These are phyloP conservation scores for Ogataea ramenticola DNA, from an alignment of 805 yeast species.

Conservation along the genomic window DNA sequence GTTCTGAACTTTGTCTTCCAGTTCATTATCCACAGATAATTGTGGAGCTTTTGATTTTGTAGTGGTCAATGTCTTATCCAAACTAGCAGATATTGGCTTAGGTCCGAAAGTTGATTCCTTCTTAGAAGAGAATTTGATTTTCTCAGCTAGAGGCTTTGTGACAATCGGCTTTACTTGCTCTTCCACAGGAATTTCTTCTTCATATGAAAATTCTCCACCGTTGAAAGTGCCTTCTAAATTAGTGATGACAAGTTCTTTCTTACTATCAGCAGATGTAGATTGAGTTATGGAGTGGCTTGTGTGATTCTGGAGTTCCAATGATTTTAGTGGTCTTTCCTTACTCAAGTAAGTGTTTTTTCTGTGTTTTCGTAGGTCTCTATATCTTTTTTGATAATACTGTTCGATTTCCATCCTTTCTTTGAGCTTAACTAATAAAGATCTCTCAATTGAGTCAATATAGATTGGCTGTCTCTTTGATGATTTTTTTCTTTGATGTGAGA, in stretches of 20 bases:
- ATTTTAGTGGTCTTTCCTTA: not conserved
- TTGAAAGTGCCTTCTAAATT: slow-evolving; percentile 20
- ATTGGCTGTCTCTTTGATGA: slow-evolving; percentile 1
- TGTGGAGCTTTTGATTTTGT: not conserved
- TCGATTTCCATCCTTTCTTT: slow-evolving; percentile 33
- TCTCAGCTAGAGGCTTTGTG: slow-evolving; percentile 11
- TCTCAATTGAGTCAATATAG: slow-evolving; percentile 24
- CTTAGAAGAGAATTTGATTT: slow-evolving; percentile 16
- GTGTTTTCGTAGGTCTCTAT: slow-evolving; percentile 9
- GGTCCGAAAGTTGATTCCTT: slow-evolving; percentile 10
- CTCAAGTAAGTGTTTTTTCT: not conserved
- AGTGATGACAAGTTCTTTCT: not conserved
- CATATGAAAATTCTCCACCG: slow-evolving; percentile 9
- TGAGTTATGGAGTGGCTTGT: too few relatives aligned
- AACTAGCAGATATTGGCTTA: slow-evolving; percentile 3
- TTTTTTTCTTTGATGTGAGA: not conserved
- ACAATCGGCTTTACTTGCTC: slow-evolving; percentile 1
- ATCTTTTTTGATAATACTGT: slow-evolving; percentile 41
- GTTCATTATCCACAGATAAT: not conserved
- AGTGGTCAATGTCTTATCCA: not conserved
- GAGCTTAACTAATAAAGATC: slow-evolving; percentile 24
- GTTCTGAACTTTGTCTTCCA: not conserved
- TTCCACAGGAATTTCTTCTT: slow-evolving; percentile 3
- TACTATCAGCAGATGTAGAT: too few relatives aligned
- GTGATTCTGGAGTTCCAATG: not conserved